These are phyloP conservation scores for Colletotrichum endophyticum DNA, from an alignment of 2,329 filamentous ascomycete genomes.

Conservation along the genomic window DNA sequence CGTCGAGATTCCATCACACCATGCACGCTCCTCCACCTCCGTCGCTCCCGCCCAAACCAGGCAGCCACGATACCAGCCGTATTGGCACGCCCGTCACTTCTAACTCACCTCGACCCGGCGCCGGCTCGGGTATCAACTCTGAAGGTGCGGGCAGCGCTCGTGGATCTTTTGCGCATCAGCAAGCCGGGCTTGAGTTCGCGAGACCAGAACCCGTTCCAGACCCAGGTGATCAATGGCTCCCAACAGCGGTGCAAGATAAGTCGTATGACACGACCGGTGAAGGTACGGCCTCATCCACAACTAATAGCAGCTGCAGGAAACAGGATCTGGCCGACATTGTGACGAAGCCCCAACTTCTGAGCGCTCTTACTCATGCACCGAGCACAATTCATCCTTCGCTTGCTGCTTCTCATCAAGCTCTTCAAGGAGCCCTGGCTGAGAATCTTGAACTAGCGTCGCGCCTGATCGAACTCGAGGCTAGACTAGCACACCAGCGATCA, in stretches of 20 bases:
- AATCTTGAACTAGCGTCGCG: slow-evolving; percentile 75
- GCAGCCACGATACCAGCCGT: slow-evolving; percentile 71
- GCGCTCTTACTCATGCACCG: slow-evolving; percentile 73
- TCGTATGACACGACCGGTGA: slow-evolving; percentile 61
- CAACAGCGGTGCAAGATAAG: slow-evolving; percentile 78
- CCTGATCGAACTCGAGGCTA: slow-evolving; percentile 64
- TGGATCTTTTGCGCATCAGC: not conserved
- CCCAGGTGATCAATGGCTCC: slow-evolving; percentile 78
- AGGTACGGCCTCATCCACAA: not conserved
- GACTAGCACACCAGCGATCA: slow-evolving; percentile 65
- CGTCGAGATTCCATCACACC: not conserved
- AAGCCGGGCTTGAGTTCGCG: not conserved
- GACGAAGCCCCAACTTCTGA: slow-evolving; percentile 68
- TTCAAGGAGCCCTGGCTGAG: slow-evolving; percentile 69
- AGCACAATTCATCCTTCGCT: slow-evolving; percentile 76
- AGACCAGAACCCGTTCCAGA: slow-evolving; percentile 51
- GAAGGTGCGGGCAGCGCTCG: slow-evolving; percentile 17
- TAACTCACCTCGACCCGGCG: slow-evolving; percentile 37
- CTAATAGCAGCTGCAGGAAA: slow-evolving; percentile 58
- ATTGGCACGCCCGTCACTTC: slow-evolving; percentile 65
- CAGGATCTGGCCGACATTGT: slow-evolving; percentile 78
- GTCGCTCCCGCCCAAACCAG: slow-evolving; percentile 74
- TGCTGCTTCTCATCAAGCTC: slow-evolving; percentile 64
- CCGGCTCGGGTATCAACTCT: slow-evolving; percentile 11
- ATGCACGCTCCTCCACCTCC: slow-evolving; percentile 54